These are phyloP conservation scores for Tylopilus intermedius DNA, from an alignment of 768 basidiomycete species.

Conservation along the genomic window DNA sequence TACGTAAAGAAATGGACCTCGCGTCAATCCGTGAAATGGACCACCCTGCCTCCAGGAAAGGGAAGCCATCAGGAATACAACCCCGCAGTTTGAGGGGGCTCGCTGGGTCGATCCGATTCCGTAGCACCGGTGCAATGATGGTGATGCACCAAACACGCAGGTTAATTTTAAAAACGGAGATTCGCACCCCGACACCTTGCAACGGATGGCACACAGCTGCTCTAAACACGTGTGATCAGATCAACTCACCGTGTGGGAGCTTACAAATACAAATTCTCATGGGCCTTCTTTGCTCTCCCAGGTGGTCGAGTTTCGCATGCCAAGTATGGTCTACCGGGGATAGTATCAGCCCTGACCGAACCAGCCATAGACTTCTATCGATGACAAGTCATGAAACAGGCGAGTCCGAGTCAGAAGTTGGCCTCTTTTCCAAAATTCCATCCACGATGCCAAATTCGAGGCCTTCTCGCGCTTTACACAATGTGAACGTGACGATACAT, in stretches of 20 bases:
- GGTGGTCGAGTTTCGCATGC: conserved; percentile 2
- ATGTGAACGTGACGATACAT: conserved; percentile 21
- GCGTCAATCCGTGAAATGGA: conserved; percentile 18
- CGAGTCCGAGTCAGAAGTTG: conserved; percentile 42
- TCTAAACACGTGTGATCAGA: conserved; percentile 22
- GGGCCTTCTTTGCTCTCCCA: conserved; percentile 1
- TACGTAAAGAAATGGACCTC: conserved; percentile 12
- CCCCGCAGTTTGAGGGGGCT: conserved; percentile 30
- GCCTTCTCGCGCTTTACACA: conserved; percentile 70
- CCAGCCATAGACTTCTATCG: conserved; percentile 10
- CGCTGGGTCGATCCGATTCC: conserved; percentile 25
- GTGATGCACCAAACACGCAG: conserved; percentile 14
- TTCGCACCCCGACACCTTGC: conserved; percentile 17
- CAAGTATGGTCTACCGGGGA: conserved; percentile 4
- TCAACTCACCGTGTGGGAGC: conserved; percentile 17
- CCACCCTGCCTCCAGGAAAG: conserved; percentile 1
- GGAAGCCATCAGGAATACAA: conserved; percentile 13
- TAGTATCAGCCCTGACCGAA: conserved; percentile 3
- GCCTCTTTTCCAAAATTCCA: conserved; percentile 79
- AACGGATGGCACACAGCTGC: conserved; percentile 12
- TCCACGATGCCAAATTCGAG: conserved; percentile 90
- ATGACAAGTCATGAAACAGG: conserved; percentile 16
- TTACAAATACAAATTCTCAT: conserved; percentile 15
- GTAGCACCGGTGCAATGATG: conserved; percentile 6
- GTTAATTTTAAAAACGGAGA: conserved; percentile 23